These are phyloP conservation scores for Pythium phragmitis DNA, from an alignment of 352 stramenopile species.

Conservation along the genomic window DNA sequence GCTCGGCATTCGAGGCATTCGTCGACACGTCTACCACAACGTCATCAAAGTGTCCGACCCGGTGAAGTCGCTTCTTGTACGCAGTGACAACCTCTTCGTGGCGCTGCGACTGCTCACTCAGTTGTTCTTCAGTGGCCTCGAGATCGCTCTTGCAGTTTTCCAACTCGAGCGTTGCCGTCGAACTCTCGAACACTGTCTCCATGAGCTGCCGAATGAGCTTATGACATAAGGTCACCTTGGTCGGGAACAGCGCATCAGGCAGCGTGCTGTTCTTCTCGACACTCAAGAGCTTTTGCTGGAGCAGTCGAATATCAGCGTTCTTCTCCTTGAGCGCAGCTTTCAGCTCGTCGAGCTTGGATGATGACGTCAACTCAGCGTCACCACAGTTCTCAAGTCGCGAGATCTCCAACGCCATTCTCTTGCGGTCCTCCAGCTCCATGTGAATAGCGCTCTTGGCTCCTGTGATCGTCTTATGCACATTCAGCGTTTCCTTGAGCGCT, in stretches of 20 bases:
- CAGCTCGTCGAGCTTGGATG: conserved; percentile 30
- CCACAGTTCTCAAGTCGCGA: conserved; percentile 18
- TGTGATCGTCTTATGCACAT: conserved; percentile 47
- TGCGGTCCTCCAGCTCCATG: conserved; percentile 52
- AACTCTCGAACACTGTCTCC: conserved; percentile 41
- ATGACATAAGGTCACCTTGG: conserved; percentile 41
- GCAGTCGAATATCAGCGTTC: conserved; percentile 50
- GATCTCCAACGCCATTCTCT: conserved; percentile 47
- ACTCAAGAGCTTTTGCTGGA: conserved; percentile 60
- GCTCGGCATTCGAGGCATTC: conserved; percentile 17
- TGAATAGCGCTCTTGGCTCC: conserved; percentile 51
- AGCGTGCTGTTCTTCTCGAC: conserved; percentile 51
- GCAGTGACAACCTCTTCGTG: conserved; percentile 26
- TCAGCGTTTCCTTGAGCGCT: conserved; percentile 38
- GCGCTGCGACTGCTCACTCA: conserved; percentile 28
- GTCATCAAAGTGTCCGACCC: conserved; percentile 21
- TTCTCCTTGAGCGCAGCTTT: conserved; percentile 45
- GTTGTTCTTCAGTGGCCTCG: conserved; percentile 31
- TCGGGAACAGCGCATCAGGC: conserved; percentile 43
- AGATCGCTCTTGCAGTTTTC: conserved; percentile 38
- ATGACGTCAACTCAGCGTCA: not conserved
- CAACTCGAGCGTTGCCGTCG: conserved; percentile 35
- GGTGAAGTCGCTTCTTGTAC: conserved; percentile 31
- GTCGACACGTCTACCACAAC: not conserved
- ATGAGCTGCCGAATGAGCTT: conserved; percentile 53